Base-by-base conservation (phyloP, 495 filamentous ascomycete genomes). In the Rostrohypoxylon terebratum region DNA sequence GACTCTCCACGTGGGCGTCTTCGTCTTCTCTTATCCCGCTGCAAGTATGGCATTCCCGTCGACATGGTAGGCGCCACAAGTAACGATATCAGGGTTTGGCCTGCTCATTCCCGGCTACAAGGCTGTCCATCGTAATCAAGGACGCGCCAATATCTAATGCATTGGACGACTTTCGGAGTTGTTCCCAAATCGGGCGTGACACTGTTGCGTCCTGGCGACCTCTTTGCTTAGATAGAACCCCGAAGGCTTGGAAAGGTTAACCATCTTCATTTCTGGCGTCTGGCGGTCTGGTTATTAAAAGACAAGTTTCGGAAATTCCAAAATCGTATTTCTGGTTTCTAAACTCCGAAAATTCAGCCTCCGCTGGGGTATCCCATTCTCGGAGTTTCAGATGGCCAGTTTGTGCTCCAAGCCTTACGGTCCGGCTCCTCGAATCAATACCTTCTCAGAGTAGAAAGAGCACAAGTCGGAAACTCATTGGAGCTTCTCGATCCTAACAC, bases 311-410 rank as follows among this genome's bases (percentile, higher is more conserved):
- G 45, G 45, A 53, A 33, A 31, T 38, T 63, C 60, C 47, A 63
- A 42, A 51, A 51, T 51, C 16, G 31, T 38, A 53, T 51, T 57
- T 18, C 23, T 50, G 11, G 50, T 36, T 63, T 42, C 51, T 44
- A 54, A 63, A 69, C 67, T 63, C 67, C 67, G 67, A 58, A 38
- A 9, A 18, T 58, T 59, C 59, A 69, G 51, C 59, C 59, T 63
- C 67, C 48, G 47, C 51, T 33, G 16, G 16, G 28, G 21, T 20
- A 23, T 59, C 20, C 44, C 42, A 20, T 57, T 44, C 31, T 68
- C 69, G 69, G 69, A 72, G 63, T 72, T 68, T 72, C 48, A 54
- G 50, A 47, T 38, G 59, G 25, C 38, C n/a, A 48, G 51, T 10
- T 25, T 61, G 34, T 45, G 50, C 31, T 47, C 59, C 65, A 18